phyloP scores from a whole-genome alignment of 305 asterid species.

The Fraxinus albicans region DNA sequence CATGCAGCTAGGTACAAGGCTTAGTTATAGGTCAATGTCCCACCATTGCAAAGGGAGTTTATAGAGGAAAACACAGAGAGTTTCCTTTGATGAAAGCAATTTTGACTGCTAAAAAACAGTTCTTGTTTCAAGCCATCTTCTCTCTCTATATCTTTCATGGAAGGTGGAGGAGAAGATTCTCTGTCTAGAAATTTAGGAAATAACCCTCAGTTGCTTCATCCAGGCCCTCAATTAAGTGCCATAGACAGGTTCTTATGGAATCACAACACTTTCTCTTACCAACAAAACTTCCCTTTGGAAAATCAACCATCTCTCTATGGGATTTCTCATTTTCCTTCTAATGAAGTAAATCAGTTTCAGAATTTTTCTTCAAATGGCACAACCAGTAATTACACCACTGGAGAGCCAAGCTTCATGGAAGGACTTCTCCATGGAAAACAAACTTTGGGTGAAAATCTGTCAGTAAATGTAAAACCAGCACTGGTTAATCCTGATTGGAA shows the following conservation, averaged over 20 bases:
- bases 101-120: not conserved
- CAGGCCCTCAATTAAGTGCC: conserved; percentile 36
- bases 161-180: conserved; percentile 37
- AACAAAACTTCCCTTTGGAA: not conserved
- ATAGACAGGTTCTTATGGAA: conserved; percentile 37
- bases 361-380: not conserved
- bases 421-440: not conserved
- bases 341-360: not conserved
- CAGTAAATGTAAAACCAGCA: not conserved
- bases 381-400: not conserved
- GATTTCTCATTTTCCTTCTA: conserved; percentile 3
- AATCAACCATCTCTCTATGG: conserved; percentile 5
- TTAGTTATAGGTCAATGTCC: conserved; percentile 17
- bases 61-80: not conserved
- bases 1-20: conserved; percentile 36
- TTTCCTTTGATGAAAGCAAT: conserved; percentile 23
- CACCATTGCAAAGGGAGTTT: conserved; percentile 11
- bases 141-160: conserved; percentile 29
- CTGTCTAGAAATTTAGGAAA: conserved; percentile 27
- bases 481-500: not conserved
- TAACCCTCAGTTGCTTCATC: conserved; percentile 27
- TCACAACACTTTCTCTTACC: conserved; percentile 19
- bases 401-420: conserved; percentile 10
- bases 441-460: not conserved
- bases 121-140: not conserved